Percentiles rank a stretch among this genome's conserved stretches.
These are phyloP conservation scores for Termitomyces sp. DNA, from an alignment of 768 basidiomycete species.

Conservation along the genomic window DNA sequence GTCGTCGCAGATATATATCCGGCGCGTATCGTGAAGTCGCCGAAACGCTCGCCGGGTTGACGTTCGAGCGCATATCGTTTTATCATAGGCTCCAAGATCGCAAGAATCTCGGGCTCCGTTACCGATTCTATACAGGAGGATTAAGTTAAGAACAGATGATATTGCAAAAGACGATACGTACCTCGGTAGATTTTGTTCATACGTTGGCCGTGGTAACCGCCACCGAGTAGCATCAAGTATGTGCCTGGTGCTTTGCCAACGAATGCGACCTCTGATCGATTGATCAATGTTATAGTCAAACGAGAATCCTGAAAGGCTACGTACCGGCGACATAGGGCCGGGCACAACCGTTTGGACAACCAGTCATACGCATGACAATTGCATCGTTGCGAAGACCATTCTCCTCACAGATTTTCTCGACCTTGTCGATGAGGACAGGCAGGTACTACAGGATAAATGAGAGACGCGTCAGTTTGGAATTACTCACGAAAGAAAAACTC, in stretches of 20 bases:
- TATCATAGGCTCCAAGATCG: conserved; percentile 90
- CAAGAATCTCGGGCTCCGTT: conserved; percentile 87
- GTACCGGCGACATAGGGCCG: conserved; percentile 86
- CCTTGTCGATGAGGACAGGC: conserved; percentile 88
- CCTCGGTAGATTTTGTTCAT: conserved; percentile 95
- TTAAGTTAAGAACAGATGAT: neutral
- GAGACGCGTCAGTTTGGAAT: neutral
- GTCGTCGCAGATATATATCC: conserved; percentile 88
- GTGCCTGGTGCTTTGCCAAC: conserved; percentile 93
- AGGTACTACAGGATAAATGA: conserved; percentile 55
- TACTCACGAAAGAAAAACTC: neutral
- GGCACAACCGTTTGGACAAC: conserved; percentile 92
- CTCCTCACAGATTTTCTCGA: conserved; percentile 93
- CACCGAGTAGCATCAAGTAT: conserved; percentile 94
- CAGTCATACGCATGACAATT: conserved; percentile 99
- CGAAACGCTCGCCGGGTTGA: conserved; percentile 84
- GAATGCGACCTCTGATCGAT: conserved; percentile 78
- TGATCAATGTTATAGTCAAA: neutral
- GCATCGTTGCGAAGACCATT: conserved; percentile 90
- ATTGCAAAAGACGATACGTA: conserved; percentile 21
- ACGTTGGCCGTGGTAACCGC: conserved; percentile 91
- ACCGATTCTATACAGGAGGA: conserved; percentile 55
- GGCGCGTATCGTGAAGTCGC: conserved; percentile 90
- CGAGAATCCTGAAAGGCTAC: conserved; percentile 5
- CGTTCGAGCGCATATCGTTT: conserved; percentile 88